phyloP scores from a whole-genome alignment of 2,329 filamentous ascomycete genomes.

The Sporothrix pallida region DNA sequence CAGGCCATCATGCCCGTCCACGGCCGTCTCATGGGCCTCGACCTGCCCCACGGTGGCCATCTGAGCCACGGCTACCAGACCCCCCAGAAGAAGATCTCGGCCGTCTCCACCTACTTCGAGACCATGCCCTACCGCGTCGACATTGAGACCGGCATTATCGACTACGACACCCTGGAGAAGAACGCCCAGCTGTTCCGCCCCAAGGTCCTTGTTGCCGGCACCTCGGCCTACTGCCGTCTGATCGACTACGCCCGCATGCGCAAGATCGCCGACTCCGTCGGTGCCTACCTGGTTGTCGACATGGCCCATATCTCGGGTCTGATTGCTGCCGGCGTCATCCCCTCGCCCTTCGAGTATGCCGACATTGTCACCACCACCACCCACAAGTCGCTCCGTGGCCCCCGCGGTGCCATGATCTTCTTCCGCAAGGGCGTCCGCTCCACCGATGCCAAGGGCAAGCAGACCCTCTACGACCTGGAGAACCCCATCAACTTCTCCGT shows the following conservation, averaged over 20 bases:
- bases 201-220: slow-evolving; percentile 94
- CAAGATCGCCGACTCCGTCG: slow-evolving; percentile 90
- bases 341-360: slow-evolving; percentile 88
- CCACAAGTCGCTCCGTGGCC: slow-evolving; percentile 97
- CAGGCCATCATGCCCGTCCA: slow-evolving; percentile 96
- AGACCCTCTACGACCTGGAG: slow-evolving; percentile 91
- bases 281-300: slow-evolving; percentile 93
- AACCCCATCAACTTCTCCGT: slow-evolving; percentile 98
- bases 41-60: slow-evolving; percentile 92
- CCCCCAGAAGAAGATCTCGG: slow-evolving; percentile 94
- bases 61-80: slow-evolving; percentile 98
- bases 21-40: slow-evolving; percentile 95
- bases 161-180: slow-evolving; percentile 92
- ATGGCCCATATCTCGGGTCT: slow-evolving; percentile 99
- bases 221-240: slow-evolving; percentile 95
- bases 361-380: slow-evolving; percentile 98
- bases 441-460: slow-evolving; percentile 89
- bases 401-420: slow-evolving; percentile 99
- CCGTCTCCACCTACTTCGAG: slow-evolving; percentile 98
- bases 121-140: slow-evolving; percentile 95
- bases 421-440: slow-evolving; percentile 96
- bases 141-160: slow-evolving; percentile 90
- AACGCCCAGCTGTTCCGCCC: slow-evolving; percentile 90
- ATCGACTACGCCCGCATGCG: slow-evolving; percentile 98
- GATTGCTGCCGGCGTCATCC: slow-evolving; percentile 89